Percentiles rank a stretch among this genome's conserved stretches.
Evolutionary conservation across 2,329 filamentous ascomycete genomes (phyloP).

Genomic region (Diplocarpon mali): DNA sequence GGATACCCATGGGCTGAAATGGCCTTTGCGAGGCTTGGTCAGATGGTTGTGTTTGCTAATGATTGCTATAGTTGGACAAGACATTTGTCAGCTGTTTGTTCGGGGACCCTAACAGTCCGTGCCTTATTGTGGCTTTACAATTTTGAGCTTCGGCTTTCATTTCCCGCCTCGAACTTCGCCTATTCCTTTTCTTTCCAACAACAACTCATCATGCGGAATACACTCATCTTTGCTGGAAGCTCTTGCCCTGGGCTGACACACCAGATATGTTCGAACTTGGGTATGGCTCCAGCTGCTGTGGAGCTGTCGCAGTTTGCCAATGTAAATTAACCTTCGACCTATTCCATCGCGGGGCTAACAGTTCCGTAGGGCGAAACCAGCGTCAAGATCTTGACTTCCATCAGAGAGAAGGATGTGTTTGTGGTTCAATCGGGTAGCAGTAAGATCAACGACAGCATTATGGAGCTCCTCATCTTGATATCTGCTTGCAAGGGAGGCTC

Average conservation of each 20-base stretch:
- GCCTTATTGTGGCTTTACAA: no score
- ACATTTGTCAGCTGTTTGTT: neutral
- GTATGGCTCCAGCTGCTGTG: slow-evolving; percentile 51
- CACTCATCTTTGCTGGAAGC: slow-evolving; percentile 56
- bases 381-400: slow-evolving; percentile 59
- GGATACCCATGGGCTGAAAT: slow-evolving; percentile 43
- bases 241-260: slow-evolving; percentile 53
- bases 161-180: slow-evolving; percentile 1
- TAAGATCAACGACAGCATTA: slow-evolving; percentile 96
- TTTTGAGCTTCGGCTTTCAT: slow-evolving; percentile 1
- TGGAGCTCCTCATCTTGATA: slow-evolving; percentile 99
- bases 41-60: neutral
- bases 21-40: neutral
- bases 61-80: neutral
- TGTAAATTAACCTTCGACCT: slow-evolving; percentile 36
- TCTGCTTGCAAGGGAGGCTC: slow-evolving; percentile 97
- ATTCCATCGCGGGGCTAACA: slow-evolving; percentile 23
- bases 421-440: slow-evolving; percentile 94
- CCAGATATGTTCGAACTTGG: slow-evolving; percentile 58
- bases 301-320: slow-evolving; percentile 62
- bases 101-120: no score
- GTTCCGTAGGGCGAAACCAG: slow-evolving; percentile 52
- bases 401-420: slow-evolving; percentile 97
- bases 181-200: slow-evolving; percentile 2
- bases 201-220: slow-evolving; percentile 44